Base-by-base conservation (phyloP, 2,329 filamentous ascomycete species). In the Aphanocladium album region DNA sequence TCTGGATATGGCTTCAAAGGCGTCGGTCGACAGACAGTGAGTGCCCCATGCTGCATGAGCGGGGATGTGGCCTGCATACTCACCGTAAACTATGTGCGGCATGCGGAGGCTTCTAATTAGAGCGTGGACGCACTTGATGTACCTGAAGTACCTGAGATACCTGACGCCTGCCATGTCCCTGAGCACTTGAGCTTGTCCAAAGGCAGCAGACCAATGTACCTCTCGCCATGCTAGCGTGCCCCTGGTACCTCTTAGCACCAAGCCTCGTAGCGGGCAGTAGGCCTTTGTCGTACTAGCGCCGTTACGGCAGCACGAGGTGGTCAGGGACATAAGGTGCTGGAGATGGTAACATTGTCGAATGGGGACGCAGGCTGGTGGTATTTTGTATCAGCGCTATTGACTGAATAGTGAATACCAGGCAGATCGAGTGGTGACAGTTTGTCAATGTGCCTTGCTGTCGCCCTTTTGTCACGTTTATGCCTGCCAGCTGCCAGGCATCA, bases 401-500 rank as follows among this genome's bases (percentile, higher is more conserved):
- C 25, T 30, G 30, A 30, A 30, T 5, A 39, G 35, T 14, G 33
- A 35, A 35, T 17, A 16, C 5, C 11, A 16, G 12, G 35, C 16
- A 9, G 35, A 39, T 6, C n/a, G 12, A 17, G 16, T 39, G 35
- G 35, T 39, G 16, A 12, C 12, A 16, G 16, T 39, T 4, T 35
- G 33, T 6, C 33, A 12, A 35, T 35, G 33, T 30, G n/a, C 50
- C 12, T 43, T 5, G 11, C 46, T 30, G 14, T n/a, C 30, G 41
- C 6, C 30, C 30, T 19, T 47, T 30, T 57, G 45, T 19, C 46
- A 7, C 4, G 2, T 30, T 50, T 39, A 19, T 21, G 45, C 46
- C 55, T 57, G 55, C 45, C 55, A 57, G 55, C 33, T 57, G 55
- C 33, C 45, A 47, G 54, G 54, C 45, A 50, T 27, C 54, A 47